Evolutionary conservation across 768 basidiomycete species (phyloP), one percentile per base, ranked within the genome.

Genomic region (Russula ochroleuca): DNA sequence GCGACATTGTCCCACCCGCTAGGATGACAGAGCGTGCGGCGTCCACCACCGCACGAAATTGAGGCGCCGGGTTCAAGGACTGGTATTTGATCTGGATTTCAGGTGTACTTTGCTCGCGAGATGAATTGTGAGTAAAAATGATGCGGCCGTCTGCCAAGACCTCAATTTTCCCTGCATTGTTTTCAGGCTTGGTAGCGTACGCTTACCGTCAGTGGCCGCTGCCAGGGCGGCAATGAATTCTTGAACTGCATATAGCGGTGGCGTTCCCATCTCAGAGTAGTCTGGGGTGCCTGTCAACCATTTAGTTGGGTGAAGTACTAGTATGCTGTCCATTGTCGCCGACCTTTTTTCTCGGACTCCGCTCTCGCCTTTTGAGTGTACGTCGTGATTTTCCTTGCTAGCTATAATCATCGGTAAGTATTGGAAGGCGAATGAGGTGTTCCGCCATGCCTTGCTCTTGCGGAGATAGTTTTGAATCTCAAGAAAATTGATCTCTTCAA

Each of bases 1-100:
- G 96, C 8, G 94, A 93, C 97, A 99, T 98, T 0, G 96, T 99
- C 5, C 96, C 96, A 10, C 96, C 96, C 9, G 97, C 96, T 43
- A 99, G 78, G 33, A 98, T 76, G n/a, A 98, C 86, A 3, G 90
- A 82, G 41, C 92, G 78, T 1, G 94, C 92, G 28, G 80, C 78
- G 21, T 93, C 85, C 0, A 92, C 84, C 7, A 98, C 82, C n/a
- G 92, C 89, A 59, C 80, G 78, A 71, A 98, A 98, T 62, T 86
- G 80, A 7, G 91, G 88, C 1, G 92, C 84, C 1, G 97, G 95
- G 70, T 98, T 98, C 25, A 99, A 81, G 21, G 94, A 85, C 66
- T 97, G 90, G 70, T 97, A 99, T 70, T 90, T 93, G 57, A 98
- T 76, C 63, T 88, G 85, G 5, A 90, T 14, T 43, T 61, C 64